Evolutionary conservation across 305 asterid genomes (phyloP), one percentile per base, ranked within the genome.

Genomic region (Solanum hybrid): DNA sequence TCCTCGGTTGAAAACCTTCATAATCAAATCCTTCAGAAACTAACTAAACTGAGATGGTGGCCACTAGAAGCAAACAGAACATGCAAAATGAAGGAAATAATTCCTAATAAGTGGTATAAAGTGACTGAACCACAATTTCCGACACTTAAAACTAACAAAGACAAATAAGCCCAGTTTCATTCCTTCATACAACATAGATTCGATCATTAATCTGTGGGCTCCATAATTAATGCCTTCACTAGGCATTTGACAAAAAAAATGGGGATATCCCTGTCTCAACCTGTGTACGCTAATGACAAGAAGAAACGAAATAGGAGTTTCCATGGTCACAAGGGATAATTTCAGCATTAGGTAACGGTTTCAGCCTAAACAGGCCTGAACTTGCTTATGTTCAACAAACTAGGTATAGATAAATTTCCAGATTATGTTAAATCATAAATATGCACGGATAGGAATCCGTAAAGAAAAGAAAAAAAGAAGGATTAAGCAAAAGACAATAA

Each of bases 401-500:
- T 84, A 29, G 88, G 39, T 84, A 57, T 51, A 84, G 37, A 51
- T 36, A 31, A 51, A 11, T 84, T 84, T 31, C 70, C 75, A 31
- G 39, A 51, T 15, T 82, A 27, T 33, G n/a, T 82, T 39, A 41
- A 41, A 41, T 41, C 26, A 9, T 15, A 83, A 41, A 41, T 27
- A 10, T 41, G 65, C 4, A 84, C 12, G n/a, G 39, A 45, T 5
- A 84, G 88, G 41, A 84, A 20, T 31, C 37, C 29, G 3, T 31
- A 84, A 29, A 84, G 88, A 84, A 51, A 84, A 84, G 29, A 51
- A 84, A 84, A 51, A 29, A 68, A 31, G 88, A 84, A 84, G 88
- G 31, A 57, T 29, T 84, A 31, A 41, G 38, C 15, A 39, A 82
- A 82, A 82, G 87, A 82, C 73, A 39, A 79, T 83, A 84, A 22